Conservation (phyloP, 2,329 filamentous ascomycete species). For the Chaetomium globosum region DNA sequence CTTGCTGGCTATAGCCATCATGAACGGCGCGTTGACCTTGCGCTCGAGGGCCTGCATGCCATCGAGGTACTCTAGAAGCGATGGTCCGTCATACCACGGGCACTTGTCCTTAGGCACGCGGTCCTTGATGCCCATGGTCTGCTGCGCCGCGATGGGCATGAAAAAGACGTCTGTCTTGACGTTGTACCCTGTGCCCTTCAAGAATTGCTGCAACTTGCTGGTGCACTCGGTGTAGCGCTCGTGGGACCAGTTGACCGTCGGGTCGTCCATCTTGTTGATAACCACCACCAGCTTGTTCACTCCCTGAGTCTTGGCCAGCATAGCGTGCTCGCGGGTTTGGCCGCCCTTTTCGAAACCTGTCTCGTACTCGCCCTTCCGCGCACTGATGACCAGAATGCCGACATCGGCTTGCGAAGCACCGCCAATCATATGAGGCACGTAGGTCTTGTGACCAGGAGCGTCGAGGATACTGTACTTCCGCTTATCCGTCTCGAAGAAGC, state of each 20-base stretch:
- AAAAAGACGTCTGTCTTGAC: conserved; percentile 90
- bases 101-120: conserved; percentile 74
- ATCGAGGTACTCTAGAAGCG: conserved; percentile 93
- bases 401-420: conserved; percentile 92
- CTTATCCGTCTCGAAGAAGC: conserved; percentile 96
- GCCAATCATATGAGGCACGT: conserved; percentile 97
- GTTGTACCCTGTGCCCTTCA: conserved; percentile 93
- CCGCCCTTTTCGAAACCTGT: conserved; percentile 96
- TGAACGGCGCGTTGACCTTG: conserved; percentile 98
- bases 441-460: conserved; percentile 96
- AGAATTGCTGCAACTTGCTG: conserved; percentile 80
- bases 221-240: conserved; percentile 92
- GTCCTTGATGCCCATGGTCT: conserved; percentile 82
- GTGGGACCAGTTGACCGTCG: conserved; percentile 93
- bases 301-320: conserved; percentile 96
- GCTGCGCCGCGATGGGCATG: conserved; percentile 95
- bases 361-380: conserved; percentile 97
- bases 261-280: conserved; percentile 99
- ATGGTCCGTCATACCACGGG: conserved; percentile 86
- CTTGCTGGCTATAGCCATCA: conserved; percentile 97
- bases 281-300: conserved; percentile 94
- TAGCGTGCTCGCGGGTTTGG: conserved; percentile 95
- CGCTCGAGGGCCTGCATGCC: conserved; percentile 89
- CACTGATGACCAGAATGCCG: conserved; percentile 92
- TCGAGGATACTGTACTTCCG: conserved; percentile 95